These are phyloP conservation scores for Phytophthora kernoviae DNA, from an alignment of 352 stramenopile species.

Conservation along the genomic window DNA sequence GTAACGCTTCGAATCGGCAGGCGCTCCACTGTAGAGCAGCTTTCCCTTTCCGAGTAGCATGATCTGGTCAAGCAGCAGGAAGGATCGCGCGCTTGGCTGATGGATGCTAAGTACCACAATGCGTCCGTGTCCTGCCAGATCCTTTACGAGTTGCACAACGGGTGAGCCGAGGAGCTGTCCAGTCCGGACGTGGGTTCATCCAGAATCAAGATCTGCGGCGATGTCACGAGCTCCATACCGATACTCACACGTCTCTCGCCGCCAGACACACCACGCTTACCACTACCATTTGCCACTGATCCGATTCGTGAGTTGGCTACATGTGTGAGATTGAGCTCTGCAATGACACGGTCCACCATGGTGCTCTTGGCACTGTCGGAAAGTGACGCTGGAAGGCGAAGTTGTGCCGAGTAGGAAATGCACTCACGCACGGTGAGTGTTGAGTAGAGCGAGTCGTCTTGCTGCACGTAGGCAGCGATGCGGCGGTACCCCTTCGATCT, in stretches of 20 bases:
- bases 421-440: constrained; percentile 82
- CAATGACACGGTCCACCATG: constrained; percentile 67
- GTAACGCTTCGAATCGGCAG: constrained; percentile 45
- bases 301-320: constrained; percentile 60
- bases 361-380: constrained; percentile 55
- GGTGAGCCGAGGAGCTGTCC: constrained; percentile 88
- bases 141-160: constrained; percentile 85
- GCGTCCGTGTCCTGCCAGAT: constrained; percentile 73
- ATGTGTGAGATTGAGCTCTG: constrained; percentile 67
- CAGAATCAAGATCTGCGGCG: constrained; percentile 79
- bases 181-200: constrained; percentile 93
- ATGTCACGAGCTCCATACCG: constrained; percentile 92
- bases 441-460: constrained; percentile 77
- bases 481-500: constrained; percentile 55
- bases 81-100: constrained; percentile 91
- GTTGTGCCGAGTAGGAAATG: constrained; percentile 73
- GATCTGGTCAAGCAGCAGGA: constrained; percentile 86
- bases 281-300: constrained; percentile 19
- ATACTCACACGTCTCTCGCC: constrained; percentile 92
- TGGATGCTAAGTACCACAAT: constrained; percentile 83
- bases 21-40: constrained; percentile 57
- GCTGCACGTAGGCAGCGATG: constrained; percentile 82
- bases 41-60: constrained; percentile 85
- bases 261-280: constrained; percentile 88
- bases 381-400: constrained; percentile 53